A percentile compares a stretch with the other conserved stretches of the same genome.
These are phyloP conservation scores for Gomphus bonarii DNA, from an alignment of 1,284 basidiomycete genomes.

Conservation along the genomic window DNA sequence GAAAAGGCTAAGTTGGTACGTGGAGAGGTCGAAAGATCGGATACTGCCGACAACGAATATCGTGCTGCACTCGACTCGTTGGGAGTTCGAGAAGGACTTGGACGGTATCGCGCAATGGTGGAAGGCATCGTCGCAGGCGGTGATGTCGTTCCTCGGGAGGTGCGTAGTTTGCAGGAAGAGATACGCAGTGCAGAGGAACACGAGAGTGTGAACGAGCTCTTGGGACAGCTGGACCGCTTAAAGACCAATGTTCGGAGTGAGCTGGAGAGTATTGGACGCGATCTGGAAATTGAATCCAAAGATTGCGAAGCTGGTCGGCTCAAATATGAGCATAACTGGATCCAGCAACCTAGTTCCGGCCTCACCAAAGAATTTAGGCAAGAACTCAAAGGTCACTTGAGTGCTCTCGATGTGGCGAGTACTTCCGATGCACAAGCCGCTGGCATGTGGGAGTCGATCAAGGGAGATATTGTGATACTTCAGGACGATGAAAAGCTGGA, in stretches of 20 bases:
- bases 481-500: constrained; percentile 53
- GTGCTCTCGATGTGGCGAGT: constrained; percentile 69
- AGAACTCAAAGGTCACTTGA: constrained; percentile 73
- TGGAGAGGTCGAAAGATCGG: constrained; percentile 80
- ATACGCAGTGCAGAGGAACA: constrained; percentile 54
- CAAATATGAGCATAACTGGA: constrained; percentile 83
- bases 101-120: constrained; percentile 66
- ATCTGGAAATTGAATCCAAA: constrained; percentile 68
- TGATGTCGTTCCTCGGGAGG: constrained; percentile 57
- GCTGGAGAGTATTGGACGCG: constrained; percentile 47
- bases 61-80: constrained; percentile 76
- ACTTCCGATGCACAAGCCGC: constrained; percentile 72
- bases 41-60: constrained; percentile 75
- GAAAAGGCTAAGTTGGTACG: constrained; percentile 97
- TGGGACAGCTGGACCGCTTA: constrained; percentile 53
- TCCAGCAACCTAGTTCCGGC: constrained; percentile 76
- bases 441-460: constrained; percentile 65
- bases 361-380: constrained; percentile 65
- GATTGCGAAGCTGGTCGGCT: constrained; percentile 82
- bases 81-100: constrained; percentile 71
- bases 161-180: constrained; percentile 72
- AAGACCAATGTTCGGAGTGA: constrained; percentile 53
- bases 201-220: constrained; percentile 53
- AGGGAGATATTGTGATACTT: constrained; percentile 59
- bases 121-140: constrained; percentile 60